Conservation (phyloP, 192 early-diverging fungal genomes). For the Mortierella claussenii region DNA sequence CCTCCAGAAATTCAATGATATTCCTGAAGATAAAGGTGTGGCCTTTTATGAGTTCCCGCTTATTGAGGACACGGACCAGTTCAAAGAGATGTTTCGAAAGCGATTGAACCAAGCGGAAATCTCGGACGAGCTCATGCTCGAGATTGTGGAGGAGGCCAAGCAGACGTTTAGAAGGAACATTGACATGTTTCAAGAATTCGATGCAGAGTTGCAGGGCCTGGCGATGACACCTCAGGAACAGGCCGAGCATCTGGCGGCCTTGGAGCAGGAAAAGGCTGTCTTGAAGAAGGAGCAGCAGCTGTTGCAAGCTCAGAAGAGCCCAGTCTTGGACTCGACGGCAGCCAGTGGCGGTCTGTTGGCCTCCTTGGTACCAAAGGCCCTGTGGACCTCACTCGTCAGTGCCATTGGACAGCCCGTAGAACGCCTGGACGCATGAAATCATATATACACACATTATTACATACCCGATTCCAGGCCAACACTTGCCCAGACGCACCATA, state of each 20-base stretch:
- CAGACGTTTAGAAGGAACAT: slow-evolving; percentile 45
- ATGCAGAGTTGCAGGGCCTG: slow-evolving; percentile 38
- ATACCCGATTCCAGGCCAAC: too few species aligned
- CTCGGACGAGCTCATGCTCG: slow-evolving; percentile 33
- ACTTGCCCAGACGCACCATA: too few species aligned
- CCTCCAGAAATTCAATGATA: slow-evolving; percentile 58
- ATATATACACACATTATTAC: too few species aligned
- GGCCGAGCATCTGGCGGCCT: background rate
- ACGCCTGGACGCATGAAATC: too few species aligned
- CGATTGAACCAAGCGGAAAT: slow-evolving; percentile 60
- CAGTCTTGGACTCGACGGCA: background rate
- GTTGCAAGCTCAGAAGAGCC: background rate
- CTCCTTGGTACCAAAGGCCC: background rate
- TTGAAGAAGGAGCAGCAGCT: slow-evolving; percentile 3
- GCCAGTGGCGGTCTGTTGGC: background rate
- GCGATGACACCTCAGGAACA: slow-evolving; percentile 28
- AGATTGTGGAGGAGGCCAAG: slow-evolving; percentile 41
- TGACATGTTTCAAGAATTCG: slow-evolving; percentile 53
- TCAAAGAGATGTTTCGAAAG: slow-evolving; percentile 62
- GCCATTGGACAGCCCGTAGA: too few species aligned
- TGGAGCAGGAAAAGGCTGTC: slow-evolving; percentile 13
- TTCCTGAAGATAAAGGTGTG: slow-evolving; percentile 57
- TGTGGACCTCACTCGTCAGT: slow-evolving; percentile 10
- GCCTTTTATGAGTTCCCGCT: slow-evolving; percentile 63
- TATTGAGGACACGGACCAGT: slow-evolving; percentile 58